phyloP scores from a whole-genome alignment of 2,329 filamentous ascomycete genomes.

The Paecilomyces formosus region DNA sequence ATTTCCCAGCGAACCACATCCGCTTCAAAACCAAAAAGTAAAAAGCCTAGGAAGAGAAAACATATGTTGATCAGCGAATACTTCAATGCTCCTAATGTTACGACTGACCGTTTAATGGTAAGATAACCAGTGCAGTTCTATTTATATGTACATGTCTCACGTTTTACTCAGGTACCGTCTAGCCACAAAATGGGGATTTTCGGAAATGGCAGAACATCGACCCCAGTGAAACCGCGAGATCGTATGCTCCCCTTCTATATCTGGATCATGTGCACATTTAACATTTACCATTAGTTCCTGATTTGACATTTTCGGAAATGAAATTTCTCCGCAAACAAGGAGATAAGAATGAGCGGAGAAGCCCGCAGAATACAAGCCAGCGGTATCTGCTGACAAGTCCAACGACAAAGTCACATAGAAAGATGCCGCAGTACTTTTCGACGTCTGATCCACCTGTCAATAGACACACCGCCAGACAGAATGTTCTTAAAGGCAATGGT shows the following conservation, averaged over 20 bases:
- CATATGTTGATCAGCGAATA: constrained; percentile 43
- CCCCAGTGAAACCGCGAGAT: constrained; percentile 15
- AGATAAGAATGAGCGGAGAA: neutral
- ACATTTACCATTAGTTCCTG: constrained; percentile 7
- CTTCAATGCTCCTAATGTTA: constrained; percentile 50
- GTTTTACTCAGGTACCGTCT: constrained; percentile 14
- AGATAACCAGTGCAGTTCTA: constrained; percentile 7
- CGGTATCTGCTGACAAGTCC: neutral
- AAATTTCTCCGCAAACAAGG: constrained; percentile 10
- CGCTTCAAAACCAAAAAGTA: constrained; percentile 9
- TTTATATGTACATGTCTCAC: neutral
- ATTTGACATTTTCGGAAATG: constrained; percentile 16
- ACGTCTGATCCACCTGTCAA: neutral
- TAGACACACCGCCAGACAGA: neutral
- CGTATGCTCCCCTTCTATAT: neutral
- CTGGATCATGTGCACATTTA: neutral
- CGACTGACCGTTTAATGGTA: constrained; percentile 48
- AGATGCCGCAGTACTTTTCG: neutral
- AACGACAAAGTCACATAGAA: neutral
- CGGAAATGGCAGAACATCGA: constrained; percentile 27
- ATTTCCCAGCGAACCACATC: neutral
- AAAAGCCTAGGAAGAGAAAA: constrained; percentile 16
- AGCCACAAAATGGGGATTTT: constrained; percentile 24
- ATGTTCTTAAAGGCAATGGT: neutral
- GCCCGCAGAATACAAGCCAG: neutral